phyloP scores from a whole-genome alignment of 257 asterid genomes.

The Primulina eburnea region DNA sequence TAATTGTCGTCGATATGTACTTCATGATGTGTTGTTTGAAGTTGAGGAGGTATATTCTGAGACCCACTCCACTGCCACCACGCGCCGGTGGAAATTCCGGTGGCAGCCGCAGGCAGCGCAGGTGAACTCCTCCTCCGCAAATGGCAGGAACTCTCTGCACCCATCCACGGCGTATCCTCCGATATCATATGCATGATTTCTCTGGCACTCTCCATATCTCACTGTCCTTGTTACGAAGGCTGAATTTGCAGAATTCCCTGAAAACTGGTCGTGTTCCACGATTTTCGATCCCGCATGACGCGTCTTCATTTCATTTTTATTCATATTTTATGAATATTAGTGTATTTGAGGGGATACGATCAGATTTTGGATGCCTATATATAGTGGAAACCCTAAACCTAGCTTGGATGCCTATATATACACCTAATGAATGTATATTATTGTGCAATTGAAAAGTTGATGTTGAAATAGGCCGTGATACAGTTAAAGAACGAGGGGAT shows the following conservation, averaged over 20 bases:
- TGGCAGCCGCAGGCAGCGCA: constrained; percentile 97
- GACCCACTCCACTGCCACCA: constrained; percentile 42
- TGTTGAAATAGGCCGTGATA: too few species aligned
- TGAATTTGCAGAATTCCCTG: constrained; percentile 32
- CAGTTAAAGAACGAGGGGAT: too few species aligned
- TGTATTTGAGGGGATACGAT: not conserved
- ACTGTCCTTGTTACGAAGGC: constrained; percentile 34
- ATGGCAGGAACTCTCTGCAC: constrained; percentile 85
- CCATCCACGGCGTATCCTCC: constrained; percentile 95
- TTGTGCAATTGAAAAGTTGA: too few species aligned
- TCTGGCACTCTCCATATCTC: constrained; percentile 77
- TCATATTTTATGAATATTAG: not conserved
- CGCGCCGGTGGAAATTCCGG: constrained; percentile 73
- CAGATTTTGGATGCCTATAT: not conserved
- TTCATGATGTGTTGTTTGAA: constrained; percentile 9
- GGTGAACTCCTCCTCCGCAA: constrained; percentile 56
- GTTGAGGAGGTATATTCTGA: constrained; percentile 37
- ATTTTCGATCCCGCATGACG: constrained; percentile 38
- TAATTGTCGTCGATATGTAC: not conserved
- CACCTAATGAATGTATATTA: not conserved
- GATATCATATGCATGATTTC: constrained; percentile 71
- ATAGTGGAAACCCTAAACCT: constrained; percentile 55
- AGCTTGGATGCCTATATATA: constrained; percentile 41
- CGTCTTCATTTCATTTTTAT: constrained; percentile 36
- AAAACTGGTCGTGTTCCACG: constrained; percentile 23